Evolutionary conservation across 345 rosid genomes (phyloP), one percentile per base, ranked within the genome.

Genomic region (Sonneratia alba): DNA sequence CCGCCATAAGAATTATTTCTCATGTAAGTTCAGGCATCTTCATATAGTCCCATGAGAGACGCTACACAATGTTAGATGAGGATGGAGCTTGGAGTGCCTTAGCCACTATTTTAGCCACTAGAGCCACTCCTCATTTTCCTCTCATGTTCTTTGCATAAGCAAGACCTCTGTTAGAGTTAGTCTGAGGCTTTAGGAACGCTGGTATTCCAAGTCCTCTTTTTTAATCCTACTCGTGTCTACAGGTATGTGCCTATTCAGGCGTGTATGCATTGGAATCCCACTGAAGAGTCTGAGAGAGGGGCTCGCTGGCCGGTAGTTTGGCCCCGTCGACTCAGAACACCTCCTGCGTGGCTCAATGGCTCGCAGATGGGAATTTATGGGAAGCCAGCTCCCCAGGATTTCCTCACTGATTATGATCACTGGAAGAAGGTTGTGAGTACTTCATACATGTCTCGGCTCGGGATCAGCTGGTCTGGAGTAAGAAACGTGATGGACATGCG

Each of bases 341-440:
- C 96, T 69, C 99, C 97, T 36, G 84, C 85, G 71, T 90, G 97
- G 97, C 78, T 92, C 72, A 88, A 86, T 81, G 80, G 87, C 77
- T 88, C 97, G 55, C 97, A 88, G 76, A 86, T 88, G 90, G 99
- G 97, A n/a, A 90, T 92, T 38, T 90, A 92, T 22, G 97, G 97
- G 70, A 88, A 86, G 78, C 96, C 96, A 72, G 91, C 94, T 69
- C 97, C 97, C 27, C 74, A 78, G 76, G 97, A 95, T 81, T 92
- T 95, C 76, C 63, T 74, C 6, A 69, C 79, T 74, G 97, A 92
- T 81, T 87, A 88, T 71, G 82, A 85, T 59, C 97, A 95, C 63
- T 92, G 97, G 97, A 89, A 85, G 72, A 76, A 80, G 43, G 93
- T 90, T 15, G 96, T 92, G 40, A 83, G 78, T 79, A 80, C 77